Conservation (phyloP, 371 early-diverging fungal genomes). For the Mortierella sp. region DNA sequence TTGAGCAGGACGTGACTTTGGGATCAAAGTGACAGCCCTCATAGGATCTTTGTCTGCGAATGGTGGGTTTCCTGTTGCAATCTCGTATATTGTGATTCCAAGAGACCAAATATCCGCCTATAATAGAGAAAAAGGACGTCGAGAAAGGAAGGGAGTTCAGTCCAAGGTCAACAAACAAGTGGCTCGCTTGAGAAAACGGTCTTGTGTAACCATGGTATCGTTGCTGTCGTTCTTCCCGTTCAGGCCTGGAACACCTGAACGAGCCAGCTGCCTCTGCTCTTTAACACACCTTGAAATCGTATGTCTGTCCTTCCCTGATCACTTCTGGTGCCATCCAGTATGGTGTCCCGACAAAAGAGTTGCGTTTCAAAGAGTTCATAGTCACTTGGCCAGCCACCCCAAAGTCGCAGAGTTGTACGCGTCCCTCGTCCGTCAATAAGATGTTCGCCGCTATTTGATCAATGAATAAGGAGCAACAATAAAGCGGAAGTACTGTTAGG, state of each 20-base stretch:
- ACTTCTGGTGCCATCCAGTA: slow-evolving; percentile 97
- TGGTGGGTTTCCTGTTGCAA: slow-evolving; percentile 96
- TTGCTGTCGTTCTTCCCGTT: background rate
- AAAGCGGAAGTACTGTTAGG: background rate
- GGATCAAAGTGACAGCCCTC: slow-evolving; percentile 92
- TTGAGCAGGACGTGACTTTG: slow-evolving; percentile 78
- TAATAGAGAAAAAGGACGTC: too few relatives aligned
- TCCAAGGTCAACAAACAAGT: background rate
- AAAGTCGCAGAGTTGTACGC: slow-evolving; percentile 97
- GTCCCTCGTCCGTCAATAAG: slow-evolving; percentile 90
- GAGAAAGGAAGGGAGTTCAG: background rate
- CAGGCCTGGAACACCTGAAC: background rate
- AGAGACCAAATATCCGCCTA: slow-evolving; percentile 94
- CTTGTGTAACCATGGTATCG: slow-evolving; percentile 4
- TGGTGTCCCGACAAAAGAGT: slow-evolving; percentile 94
- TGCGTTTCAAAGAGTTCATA: slow-evolving; percentile 78
- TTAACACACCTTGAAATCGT: slow-evolving; percentile 73
- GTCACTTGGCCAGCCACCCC: slow-evolving; percentile 87
- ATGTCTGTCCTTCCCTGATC: slow-evolving; percentile 82
- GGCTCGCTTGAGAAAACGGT: background rate
- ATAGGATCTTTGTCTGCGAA: slow-evolving; percentile 94
- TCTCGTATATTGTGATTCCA: slow-evolving; percentile 97
- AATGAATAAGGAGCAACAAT: background rate
- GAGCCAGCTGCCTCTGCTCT: background rate
- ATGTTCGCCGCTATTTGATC: slow-evolving; percentile 87